Percentiles rank a stretch among this genome's conserved stretches.
Evolutionary conservation across 768 basidiomycete genomes (phyloP).

Genomic region (Trichaptum fuscoviolaceum): DNA sequence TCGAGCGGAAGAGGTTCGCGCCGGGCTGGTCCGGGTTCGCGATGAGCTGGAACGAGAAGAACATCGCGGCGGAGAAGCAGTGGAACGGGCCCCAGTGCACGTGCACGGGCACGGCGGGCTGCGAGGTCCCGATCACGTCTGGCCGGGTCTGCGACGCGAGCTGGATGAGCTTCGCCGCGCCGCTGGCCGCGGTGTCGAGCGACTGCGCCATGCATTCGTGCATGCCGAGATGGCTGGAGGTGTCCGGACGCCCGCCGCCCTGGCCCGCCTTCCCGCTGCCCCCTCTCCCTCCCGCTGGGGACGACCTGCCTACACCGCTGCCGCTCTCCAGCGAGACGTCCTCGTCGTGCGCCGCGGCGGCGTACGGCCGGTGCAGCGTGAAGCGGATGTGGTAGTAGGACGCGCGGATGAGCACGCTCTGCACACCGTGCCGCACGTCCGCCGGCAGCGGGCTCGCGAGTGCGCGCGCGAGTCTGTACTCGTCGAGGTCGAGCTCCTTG

Average conservation of each 20-base stretch:
- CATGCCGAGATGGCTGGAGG: slow-evolving; percentile 5
- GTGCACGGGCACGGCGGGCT: slow-evolving; percentile 72
- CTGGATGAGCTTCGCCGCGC: slow-evolving; percentile 73
- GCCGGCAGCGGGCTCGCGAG: slow-evolving; percentile 56
- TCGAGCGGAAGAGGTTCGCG: slow-evolving; percentile 68
- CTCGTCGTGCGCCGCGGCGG: slow-evolving; percentile 28
- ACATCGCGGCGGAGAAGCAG: slow-evolving; percentile 83
- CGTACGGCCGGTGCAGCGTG: slow-evolving; percentile 77
- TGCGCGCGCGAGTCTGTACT: slow-evolving; percentile 66
- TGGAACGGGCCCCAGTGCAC: slow-evolving; percentile 84
- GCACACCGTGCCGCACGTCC: slow-evolving; percentile 67
- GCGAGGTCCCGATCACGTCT: slow-evolving; percentile 65
- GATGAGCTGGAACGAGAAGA: slow-evolving; percentile 87
- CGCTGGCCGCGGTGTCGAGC: slow-evolving; percentile 67
- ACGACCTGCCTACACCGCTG: background rate
- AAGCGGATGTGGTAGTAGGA: slow-evolving; percentile 82
- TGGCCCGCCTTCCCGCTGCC: background rate
- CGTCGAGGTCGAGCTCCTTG: slow-evolving; percentile 68
- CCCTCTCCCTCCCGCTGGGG: background rate
- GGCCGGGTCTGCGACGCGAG: slow-evolving; percentile 73
- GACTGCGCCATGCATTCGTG: slow-evolving; percentile 16
- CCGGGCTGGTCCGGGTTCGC: slow-evolving; percentile 76
- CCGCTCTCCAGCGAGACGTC: background rate
- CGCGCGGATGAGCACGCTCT: slow-evolving; percentile 74
- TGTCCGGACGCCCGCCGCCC: background rate